Evolutionary conservation across 2,329 filamentous ascomycete species (phyloP), one percentile per base, ranked within the genome.

Genomic region (Talaromyces albobiverticillius): DNA sequence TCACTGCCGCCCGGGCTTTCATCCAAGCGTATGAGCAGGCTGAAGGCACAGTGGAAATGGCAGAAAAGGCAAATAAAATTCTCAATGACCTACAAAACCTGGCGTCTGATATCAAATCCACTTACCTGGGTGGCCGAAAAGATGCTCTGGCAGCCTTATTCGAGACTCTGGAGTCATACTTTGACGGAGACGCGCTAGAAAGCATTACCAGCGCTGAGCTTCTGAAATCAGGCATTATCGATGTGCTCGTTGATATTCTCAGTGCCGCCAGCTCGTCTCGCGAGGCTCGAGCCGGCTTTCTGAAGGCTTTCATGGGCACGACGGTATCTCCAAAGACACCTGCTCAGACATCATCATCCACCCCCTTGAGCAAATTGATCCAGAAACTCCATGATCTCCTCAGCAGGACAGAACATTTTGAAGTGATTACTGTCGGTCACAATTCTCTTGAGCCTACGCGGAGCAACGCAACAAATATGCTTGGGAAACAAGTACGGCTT

Each of bases 401-500:
- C 54, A 99, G 94, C 77, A 86, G 94, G 62, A 95, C 93, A 31
- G 94, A 99, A 76, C 92, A 97, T 76, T 99, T 97, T 64, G 94
- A 99, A 68, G 93, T 99, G 42, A 84, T 96, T 58, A 99, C 94
- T 7, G 92, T 97, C 53, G 90, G 95, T 69, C 89, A 95, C 58
- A 95, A 95, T 63, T 87, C 89, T 4, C 89, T 93, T 62, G 93
- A 96, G 68, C 90, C 88, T 51, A 95, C 90, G 61, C 85, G 92
- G 56, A 95, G 87, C 71, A 96, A 90, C 66, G 90, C 93, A 20
- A 87, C 93, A 0, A 95, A 93, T 1, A 96, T 99, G 92, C 80
- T 99, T 5, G 92, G 91, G 4, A 97, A 97, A 70, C 94, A 99
- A 66, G 87, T 99, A 31, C 85, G 93, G 31, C 81, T 99, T 42